These are phyloP conservation scores for Ophiostoma angusticollis DNA, from an alignment of 2,329 filamentous ascomycete species.

Conservation along the genomic window DNA sequence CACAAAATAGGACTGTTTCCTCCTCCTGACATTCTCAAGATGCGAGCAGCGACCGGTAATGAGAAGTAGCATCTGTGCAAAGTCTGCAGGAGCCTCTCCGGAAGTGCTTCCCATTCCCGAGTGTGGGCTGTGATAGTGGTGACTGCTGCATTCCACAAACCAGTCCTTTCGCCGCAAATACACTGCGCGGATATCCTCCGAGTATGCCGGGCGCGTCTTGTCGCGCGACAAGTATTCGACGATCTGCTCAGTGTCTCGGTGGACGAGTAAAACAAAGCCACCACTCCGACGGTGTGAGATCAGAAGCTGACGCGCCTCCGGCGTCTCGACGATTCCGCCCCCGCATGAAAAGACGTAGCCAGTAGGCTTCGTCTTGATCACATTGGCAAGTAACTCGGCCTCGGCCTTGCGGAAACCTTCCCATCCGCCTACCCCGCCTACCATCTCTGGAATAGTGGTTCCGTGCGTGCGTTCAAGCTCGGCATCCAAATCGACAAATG, in stretches of 20 bases:
- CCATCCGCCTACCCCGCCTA: conserved; percentile 63
- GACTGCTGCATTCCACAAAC: conserved; percentile 88
- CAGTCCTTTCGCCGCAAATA: conserved; percentile 81
- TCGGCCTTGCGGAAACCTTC: conserved; percentile 76
- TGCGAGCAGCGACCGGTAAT: conserved; percentile 52
- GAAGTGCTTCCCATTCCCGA: conserved; percentile 25
- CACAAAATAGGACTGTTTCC: conserved; percentile 79
- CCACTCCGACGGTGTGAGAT: conserved; percentile 58
- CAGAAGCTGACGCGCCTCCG: conserved; percentile 65
- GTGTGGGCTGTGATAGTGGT: conserved; percentile 78
- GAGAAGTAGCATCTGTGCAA: conserved; percentile 57
- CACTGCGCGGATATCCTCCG: conserved; percentile 82
- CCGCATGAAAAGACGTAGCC: conserved; percentile 86
- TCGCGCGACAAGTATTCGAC: conserved; percentile 81
- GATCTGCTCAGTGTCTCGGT: conserved; percentile 75
- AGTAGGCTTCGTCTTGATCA: conserved; percentile 60
- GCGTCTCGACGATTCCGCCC: conserved; percentile 80
- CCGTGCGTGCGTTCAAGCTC: conserved; percentile 66
- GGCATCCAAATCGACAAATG: conserved; percentile 75
- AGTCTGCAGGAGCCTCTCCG: conserved; percentile 48
- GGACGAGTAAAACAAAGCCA: conserved; percentile 76
- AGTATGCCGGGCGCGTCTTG: conserved; percentile 82
- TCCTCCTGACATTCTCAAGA: conserved; percentile 42
- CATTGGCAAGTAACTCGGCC: conserved; percentile 56
- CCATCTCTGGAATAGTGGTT: conserved; percentile 74